Percentiles rank a stretch among this genome's conserved stretches.
Conservation (phyloP, 495 filamentous ascomycete species). For the Neurospora intermedia region DNA sequence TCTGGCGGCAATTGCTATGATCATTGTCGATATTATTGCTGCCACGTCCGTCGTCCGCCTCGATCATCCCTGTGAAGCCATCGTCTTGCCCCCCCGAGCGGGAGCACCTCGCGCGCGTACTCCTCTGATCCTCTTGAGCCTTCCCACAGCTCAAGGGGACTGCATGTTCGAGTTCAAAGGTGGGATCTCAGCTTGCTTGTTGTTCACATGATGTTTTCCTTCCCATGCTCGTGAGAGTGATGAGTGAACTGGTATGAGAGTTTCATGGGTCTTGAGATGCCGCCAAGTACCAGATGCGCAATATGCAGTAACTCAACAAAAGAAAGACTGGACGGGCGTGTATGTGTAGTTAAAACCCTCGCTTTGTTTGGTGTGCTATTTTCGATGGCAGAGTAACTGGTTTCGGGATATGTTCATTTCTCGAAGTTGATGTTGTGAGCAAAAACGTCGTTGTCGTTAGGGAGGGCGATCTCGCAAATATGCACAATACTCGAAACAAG, state of each 20-base stretch:
- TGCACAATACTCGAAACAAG: not conserved
- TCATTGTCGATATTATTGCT: conserved; percentile 6
- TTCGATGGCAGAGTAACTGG: not conserved
- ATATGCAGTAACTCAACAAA: not conserved
- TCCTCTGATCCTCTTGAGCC: conserved; percentile 86
- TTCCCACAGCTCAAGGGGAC: conserved; percentile 58
- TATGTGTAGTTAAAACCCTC: not conserved
- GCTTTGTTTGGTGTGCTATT: not conserved
- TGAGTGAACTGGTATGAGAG: not conserved
- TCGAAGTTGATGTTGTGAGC: not conserved
- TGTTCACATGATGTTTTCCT: not conserved
- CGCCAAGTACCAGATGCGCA: not conserved
- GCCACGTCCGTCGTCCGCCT: conserved; percentile 24
- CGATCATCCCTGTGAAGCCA: conserved; percentile 80
- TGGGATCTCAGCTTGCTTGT: not conserved
- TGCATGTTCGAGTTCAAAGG: not conserved
- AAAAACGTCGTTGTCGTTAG: too few species aligned
- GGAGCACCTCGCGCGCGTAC: conserved; percentile 91
- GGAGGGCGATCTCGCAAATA: not conserved
- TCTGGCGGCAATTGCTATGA: not conserved
- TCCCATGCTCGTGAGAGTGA: not conserved
- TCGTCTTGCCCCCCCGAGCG: conserved; percentile 84
- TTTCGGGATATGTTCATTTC: not conserved
- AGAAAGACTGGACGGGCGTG: not conserved
- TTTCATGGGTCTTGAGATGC: not conserved